Evolutionary conservation across 768 basidiomycete species (phyloP).

Genomic region (Termitomyces titanicus): DNA sequence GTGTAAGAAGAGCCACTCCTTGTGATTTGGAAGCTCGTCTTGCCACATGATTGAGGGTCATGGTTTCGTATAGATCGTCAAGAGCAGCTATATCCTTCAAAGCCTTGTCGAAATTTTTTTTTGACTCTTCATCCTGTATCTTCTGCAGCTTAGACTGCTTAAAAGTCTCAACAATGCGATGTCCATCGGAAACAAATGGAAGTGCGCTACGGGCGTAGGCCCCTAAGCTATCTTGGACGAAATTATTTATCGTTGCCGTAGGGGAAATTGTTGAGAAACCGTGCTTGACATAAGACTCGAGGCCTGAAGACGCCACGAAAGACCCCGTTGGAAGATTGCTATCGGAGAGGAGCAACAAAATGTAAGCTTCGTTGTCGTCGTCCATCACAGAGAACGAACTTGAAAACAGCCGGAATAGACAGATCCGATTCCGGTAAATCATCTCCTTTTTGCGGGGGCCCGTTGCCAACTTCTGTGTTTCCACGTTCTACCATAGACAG

Average conservation of each 20-base stretch:
- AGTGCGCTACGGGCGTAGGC: constrained; percentile 76
- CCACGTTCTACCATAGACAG: constrained; percentile 13
- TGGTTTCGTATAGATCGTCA: constrained; percentile 78
- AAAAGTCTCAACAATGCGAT: constrained; percentile 36
- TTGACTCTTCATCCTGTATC: constrained; percentile 5
- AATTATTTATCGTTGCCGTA: constrained; percentile 40
- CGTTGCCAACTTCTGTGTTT: constrained; percentile 9
- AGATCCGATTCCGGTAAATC: constrained; percentile 5
- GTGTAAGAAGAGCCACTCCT: constrained; percentile 86
- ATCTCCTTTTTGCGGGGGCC: constrained; percentile 7
- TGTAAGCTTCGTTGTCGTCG: constrained; percentile 51
- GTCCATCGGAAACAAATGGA: constrained; percentile 76
- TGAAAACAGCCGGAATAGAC: constrained; percentile 1
- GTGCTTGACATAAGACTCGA: constrained; percentile 88
- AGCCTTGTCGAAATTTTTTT: constrained; percentile 19
- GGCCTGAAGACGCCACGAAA: constrained; percentile 91
- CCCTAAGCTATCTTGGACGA: constrained; percentile 68
- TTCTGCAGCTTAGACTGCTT: not conserved
- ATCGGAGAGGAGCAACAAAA: constrained; percentile 80
- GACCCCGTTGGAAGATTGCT: constrained; percentile 96
- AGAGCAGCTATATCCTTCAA: constrained; percentile 48
- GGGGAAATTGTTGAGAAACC: constrained; percentile 51
- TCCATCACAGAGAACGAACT: constrained; percentile 22
- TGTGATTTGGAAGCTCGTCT: constrained; percentile 86
- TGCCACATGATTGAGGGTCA: constrained; percentile 88